Conservation (phyloP, 352 stramenopile species). For the Globisporangium solare region DNA sequence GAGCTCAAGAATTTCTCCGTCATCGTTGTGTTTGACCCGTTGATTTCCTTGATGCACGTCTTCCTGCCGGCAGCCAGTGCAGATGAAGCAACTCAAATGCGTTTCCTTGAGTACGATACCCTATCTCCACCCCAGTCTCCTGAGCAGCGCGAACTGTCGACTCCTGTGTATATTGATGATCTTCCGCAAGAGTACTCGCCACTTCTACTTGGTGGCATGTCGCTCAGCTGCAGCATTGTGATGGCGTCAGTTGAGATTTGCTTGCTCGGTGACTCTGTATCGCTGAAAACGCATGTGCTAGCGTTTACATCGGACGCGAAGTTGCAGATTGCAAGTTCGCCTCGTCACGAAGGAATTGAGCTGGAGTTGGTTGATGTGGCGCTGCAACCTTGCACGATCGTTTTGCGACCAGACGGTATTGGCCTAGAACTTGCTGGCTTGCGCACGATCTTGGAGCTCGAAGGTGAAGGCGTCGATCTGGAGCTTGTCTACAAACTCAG, state of each 20-base stretch:
- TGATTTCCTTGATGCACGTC: constrained; percentile 45
- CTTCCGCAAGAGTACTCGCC: constrained; percentile 65
- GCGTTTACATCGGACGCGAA: constrained; percentile 78
- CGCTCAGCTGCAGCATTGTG: constrained; percentile 42
- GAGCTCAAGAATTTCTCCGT: constrained; percentile 60
- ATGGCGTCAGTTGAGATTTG: constrained; percentile 70
- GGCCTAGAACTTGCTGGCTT: constrained; percentile 68
- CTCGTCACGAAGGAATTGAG: constrained; percentile 62
- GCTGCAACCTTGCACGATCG: constrained; percentile 66
- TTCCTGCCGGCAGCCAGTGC: constrained; percentile 61
- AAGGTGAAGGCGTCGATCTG: constrained; percentile 83
- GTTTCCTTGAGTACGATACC: constrained; percentile 54
- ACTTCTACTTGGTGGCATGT: constrained; percentile 52
- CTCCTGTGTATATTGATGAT: constrained; percentile 50
- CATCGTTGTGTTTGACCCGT: constrained; percentile 71
- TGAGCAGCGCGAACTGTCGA: constrained; percentile 42
- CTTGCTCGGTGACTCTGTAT: constrained; percentile 69
- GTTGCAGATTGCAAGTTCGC: constrained; percentile 52
- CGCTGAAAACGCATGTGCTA: constrained; percentile 68
- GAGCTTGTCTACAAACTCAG: constrained; percentile 67
- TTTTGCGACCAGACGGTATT: constrained; percentile 60
- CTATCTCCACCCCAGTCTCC: constrained; percentile 39
- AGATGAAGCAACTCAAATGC: constrained; percentile 72
- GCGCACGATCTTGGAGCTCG: constrained; percentile 78
- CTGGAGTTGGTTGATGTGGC: constrained; percentile 78